Evolutionary conservation across 306 rosid species (phyloP).

Genomic region (Gastrolobium bilobum): DNA sequence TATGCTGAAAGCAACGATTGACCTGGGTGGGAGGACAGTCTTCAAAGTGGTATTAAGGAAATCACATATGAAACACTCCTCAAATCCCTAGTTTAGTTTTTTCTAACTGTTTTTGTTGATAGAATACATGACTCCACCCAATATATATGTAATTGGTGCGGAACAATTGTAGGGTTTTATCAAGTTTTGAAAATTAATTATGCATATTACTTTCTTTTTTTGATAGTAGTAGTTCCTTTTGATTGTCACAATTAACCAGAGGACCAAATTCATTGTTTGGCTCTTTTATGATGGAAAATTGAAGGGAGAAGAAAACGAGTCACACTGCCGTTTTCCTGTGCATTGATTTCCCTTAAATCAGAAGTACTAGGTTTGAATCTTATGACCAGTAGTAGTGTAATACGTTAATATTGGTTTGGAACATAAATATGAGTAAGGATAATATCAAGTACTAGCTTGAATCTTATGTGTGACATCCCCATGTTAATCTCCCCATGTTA

Average conservation of each 20-base stretch:
- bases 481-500: neutral
- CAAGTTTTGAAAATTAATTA: slow-evolving; percentile 13
- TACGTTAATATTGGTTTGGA: too few relatives aligned
- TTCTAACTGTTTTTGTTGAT: neutral
- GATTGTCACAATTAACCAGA: slow-evolving; percentile 2
- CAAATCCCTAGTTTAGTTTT: too few relatives aligned
- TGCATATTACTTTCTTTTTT: neutral
- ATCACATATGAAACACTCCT: neutral
- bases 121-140: neutral
- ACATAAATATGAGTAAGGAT: too few relatives aligned
- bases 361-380: neutral
- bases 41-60: neutral
- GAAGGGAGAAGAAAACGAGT: neutral
- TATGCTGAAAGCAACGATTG: neutral
- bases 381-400: too few relatives aligned
- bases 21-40: neutral
- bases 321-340: neutral
- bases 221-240: neutral
- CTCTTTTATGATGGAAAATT: slow-evolving; percentile 7
- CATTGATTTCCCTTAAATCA: neutral
- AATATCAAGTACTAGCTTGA: too few relatives aligned
- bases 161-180: neutral
- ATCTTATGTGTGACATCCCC: too few relatives aligned
- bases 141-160: neutral
- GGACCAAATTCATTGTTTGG: slow-evolving; percentile 4